These are phyloP conservation scores for Hymenoscyphus scutula DNA, from an alignment of 2,329 filamentous ascomycete species.

Conservation along the genomic window DNA sequence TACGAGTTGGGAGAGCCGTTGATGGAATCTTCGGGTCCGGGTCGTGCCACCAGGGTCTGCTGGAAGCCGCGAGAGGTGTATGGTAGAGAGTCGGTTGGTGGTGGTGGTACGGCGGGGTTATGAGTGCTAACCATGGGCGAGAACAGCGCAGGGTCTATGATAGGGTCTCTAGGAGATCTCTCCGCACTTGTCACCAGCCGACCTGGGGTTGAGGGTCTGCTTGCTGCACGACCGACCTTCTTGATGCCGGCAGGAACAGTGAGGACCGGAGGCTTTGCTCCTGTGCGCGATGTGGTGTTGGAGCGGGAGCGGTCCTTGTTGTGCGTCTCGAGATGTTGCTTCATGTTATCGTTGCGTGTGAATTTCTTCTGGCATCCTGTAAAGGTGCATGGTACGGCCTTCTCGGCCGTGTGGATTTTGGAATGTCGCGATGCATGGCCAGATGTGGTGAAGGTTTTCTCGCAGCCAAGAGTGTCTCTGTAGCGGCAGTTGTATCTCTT, in stretches of 20 bases:
- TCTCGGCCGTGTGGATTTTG: slow-evolving; percentile 80
- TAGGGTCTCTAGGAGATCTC: slow-evolving; percentile 1
- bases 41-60: slow-evolving; percentile 5
- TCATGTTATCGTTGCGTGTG: slow-evolving; percentile 83
- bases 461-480: slow-evolving; percentile 67
- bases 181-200: background rate
- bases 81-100: background rate
- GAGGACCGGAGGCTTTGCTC: slow-evolving; percentile 35
- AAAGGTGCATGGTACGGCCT: slow-evolving; percentile 67
- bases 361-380: slow-evolving; percentile 75
- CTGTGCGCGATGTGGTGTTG: slow-evolving; percentile 23
- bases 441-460: slow-evolving; percentile 79
- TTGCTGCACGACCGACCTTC: slow-evolving; percentile 20
- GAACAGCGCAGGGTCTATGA: slow-evolving; percentile 12
- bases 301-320: slow-evolving; percentile 52
- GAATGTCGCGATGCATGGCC: slow-evolving; percentile 82
- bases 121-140: slow-evolving; percentile 2
- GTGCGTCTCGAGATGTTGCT: slow-evolving; percentile 78
- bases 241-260: slow-evolving; percentile 32
- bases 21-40: background rate
- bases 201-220: slow-evolving; percentile 6
- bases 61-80: background rate
- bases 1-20: background rate
- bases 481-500: slow-evolving; percentile 76
- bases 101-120: slow-evolving; percentile 1